phyloP scores from a whole-genome alignment of 2,329 filamentous ascomycete genomes.

The Fusarium mexicanum region DNA sequence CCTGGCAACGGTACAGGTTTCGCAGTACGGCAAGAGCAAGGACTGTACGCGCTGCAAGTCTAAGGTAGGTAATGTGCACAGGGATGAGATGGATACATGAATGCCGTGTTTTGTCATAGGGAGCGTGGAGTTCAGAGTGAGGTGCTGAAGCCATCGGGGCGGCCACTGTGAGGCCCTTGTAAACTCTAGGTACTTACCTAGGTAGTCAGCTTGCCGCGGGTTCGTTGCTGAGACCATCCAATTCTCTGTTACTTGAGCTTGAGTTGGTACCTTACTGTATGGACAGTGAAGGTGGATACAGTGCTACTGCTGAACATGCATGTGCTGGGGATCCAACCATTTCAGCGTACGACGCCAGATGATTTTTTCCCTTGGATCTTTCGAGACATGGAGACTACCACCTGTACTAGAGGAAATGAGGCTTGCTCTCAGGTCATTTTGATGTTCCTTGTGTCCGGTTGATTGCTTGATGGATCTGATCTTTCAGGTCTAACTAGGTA shows the following conservation, averaged over 20 bases:
- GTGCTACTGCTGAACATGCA: conserved; percentile 5
- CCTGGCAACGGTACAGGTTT: conserved; percentile 7
- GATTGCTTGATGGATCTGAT: not conserved
- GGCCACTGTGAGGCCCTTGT: conserved; percentile 5
- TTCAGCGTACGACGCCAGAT: conserved; percentile 3
- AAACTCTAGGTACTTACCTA: not conserved
- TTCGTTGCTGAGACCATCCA: conserved; percentile 6
- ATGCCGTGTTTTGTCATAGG: not conserved
- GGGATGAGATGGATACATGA: not conserved
- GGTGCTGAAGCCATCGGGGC: not conserved
- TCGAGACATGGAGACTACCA: conserved; percentile 21
- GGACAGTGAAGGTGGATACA: not conserved
- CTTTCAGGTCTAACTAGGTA: not conserved
- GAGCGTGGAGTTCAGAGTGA: not conserved
- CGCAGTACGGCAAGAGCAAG: not conserved
- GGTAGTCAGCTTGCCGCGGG: not conserved
- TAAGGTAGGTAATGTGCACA: not conserved
- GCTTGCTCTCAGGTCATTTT: conserved; percentile 18
- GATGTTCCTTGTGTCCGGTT: conserved; percentile 13
- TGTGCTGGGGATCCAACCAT: conserved; percentile 14
- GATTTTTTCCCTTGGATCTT: not conserved
- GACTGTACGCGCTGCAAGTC: not conserved
- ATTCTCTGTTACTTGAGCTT: not conserved
- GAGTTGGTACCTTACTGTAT: not conserved
- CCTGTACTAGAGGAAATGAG: not conserved